phyloP scores from a whole-genome alignment of 768 basidiomycete species.

The Lenzites betulinus region DNA sequence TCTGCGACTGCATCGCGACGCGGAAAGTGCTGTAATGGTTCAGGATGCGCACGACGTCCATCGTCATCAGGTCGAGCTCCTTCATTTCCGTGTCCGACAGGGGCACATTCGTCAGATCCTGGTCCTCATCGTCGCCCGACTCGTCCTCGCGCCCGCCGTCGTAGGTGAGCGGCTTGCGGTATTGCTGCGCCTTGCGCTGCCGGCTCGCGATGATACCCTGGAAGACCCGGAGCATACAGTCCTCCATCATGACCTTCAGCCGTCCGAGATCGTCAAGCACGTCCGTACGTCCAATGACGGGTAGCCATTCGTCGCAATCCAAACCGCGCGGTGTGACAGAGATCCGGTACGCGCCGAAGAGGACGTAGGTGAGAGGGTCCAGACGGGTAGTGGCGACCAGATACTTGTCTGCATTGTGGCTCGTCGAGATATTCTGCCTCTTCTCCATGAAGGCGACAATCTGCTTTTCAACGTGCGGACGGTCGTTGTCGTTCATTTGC shows the following conservation, averaged over 20 bases:
- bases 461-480: slow-evolving; percentile 50
- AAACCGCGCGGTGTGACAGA: slow-evolving; percentile 70
- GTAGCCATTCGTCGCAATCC: slow-evolving; percentile 90
- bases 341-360: slow-evolving; percentile 87
- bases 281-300: slow-evolving; percentile 65
- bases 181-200: slow-evolving; percentile 36
- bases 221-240: slow-evolving; percentile 86
- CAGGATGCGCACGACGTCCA: slow-evolving; percentile 72
- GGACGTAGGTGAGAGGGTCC: slow-evolving; percentile 85
- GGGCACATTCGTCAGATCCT: slow-evolving; percentile 45
- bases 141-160: slow-evolving; percentile 50
- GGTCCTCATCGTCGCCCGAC: slow-evolving; percentile 57
- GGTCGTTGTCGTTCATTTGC: slow-evolving; percentile 37
- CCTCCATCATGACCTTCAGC: slow-evolving; percentile 78
- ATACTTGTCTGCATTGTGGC: slow-evolving; percentile 57
- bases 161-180: slow-evolving; percentile 39
- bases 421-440: slow-evolving; percentile 66
- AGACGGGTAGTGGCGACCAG: slow-evolving; percentile 81
- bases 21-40: slow-evolving; percentile 73
- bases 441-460: slow-evolving; percentile 85
- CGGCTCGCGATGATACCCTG: slow-evolving; percentile 65
- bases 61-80: slow-evolving; percentile 75
- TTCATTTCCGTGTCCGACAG: slow-evolving; percentile 69
- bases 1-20: slow-evolving; percentile 53
- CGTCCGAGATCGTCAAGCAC: slow-evolving; percentile 82